Base-by-base conservation (phyloP, 1,139 yeast genomes). In the Scheffersomyces titani region DNA sequence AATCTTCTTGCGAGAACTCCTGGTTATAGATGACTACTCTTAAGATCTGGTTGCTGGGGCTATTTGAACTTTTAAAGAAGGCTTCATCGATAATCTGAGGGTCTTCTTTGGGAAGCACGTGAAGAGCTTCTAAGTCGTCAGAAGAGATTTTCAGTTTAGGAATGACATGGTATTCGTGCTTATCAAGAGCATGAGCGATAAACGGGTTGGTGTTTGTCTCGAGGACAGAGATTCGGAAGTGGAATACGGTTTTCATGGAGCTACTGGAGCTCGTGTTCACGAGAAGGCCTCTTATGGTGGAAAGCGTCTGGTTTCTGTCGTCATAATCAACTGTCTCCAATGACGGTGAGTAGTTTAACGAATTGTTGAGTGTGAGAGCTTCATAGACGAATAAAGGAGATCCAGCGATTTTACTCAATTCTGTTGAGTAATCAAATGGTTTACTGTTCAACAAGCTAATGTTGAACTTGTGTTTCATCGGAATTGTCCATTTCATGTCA, bases 401-500 rank as follows among this genome's bases (percentile, higher is more conserved):
- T 50, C 55, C 57, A 30, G 64, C 63, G 21, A 65, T 24, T 16
- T 63, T 60, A 6, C 77, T 65, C 53, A 79, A 65, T n/a, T 67
- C 66, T 36, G 63, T 57, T 7, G 80, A 69, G 60, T 80, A 80
- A 18, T 70, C 75, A 47, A 78, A 65, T 1, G 83, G 80, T 52
- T 66, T 69, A 44, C 66, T 53, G 52, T 65, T 67, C 48, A 80
- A 67, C 22, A 78, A 63, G 55, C 76, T 69, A 49, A 54, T 54
- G 21, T 63, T 62, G 52, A 63, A 61, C 40, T 64, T 65, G 7
- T 59, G 56, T 54, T 63, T 65, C 55, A 64, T 70, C 7, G 76
- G 72, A 50, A 73, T 52, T 56, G 81, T 66, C 80, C 82, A 81
- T 62, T 82, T 76, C 49, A 88, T 68, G 65, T 89, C 94, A 66